Evolutionary conservation across 163 green algal genomes (phyloP), one percentile per base, ranked within the genome.

Genomic region (Coccomyxa subellipsoidea): DNA sequence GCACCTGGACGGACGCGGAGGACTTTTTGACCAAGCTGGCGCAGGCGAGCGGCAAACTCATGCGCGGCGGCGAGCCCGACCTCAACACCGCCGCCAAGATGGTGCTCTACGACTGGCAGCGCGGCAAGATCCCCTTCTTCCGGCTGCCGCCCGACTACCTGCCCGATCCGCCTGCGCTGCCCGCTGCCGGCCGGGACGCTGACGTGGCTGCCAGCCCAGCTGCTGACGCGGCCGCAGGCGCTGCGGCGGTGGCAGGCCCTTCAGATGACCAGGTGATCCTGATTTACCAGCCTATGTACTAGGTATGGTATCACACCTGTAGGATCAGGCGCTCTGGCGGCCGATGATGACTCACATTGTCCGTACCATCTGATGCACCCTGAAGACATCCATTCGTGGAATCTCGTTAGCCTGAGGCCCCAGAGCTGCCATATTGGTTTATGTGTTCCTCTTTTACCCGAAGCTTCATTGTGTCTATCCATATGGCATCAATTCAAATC

Each of bases 81-180:
- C 86, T 98, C 66, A 98, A 98, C 86, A 99, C 95, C 21, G 95
- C 94, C 2, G 97, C 95, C 3, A 94, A 95, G 80, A 98, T 98
- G 92, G 91, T 99, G 81, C 92, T 99, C n/a, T 92, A 96, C 79
- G 97, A 99, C 89, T 99, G 96, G 96, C 97, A 99, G 90, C 91
- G 96, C 34, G 97, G 97, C 79, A 96, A 96, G 86, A 94, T 99
- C 38, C 97, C 97, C 36, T 99, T 95, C 90, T 99, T 98, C 88
- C 93, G 87, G 6, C 90, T 97, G 54, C 97, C 97, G 4, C 95
- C 95, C 0, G 91, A 90, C 76, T 88, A 96, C 87, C 84, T 0
- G 88, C 92, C 25, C 81, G 87, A 47, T 54, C 75, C 5, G 27
- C 79, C 85, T 4, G 83, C n/a, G n/a, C n/a, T n/a, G n/a, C n/a